Evolutionary conservation across 129 eudicot species (phyloP).

Genomic region (Chrysanthemum makinoi): DNA sequence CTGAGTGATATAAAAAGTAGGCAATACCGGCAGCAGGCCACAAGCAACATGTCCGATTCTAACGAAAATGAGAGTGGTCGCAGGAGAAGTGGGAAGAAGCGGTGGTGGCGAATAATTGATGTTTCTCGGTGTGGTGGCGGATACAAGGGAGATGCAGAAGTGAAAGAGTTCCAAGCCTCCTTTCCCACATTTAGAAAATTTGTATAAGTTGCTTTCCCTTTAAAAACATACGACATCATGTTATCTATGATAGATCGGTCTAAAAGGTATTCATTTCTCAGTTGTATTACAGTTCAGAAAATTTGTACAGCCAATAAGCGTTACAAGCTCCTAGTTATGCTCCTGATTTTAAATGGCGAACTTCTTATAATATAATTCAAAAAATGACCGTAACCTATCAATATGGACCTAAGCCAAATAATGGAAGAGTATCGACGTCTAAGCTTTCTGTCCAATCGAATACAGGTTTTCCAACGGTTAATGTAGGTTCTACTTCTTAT

Average conservation of each 20-base stretch:
- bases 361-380: too few relatives aligned
- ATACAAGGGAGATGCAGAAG: constrained; percentile 12
- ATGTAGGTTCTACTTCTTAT: too few relatives aligned
- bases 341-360: background rate
- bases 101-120: constrained; percentile 39
- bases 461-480: too few relatives aligned
- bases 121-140: constrained; percentile 43
- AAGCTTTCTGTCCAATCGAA: too few relatives aligned
- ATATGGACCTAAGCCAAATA: too few relatives aligned
- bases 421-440: too few relatives aligned
- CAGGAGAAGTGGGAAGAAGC: constrained; percentile 15
- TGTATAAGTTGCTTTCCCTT: background rate
- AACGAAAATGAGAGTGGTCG: background rate
- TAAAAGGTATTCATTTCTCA: background rate
- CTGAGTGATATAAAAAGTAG: constrained; percentile 51
- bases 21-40: constrained; percentile 30
- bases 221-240: background rate
- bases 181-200: constrained; percentile 15
- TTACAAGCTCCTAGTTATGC: too few relatives aligned
- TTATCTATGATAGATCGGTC: background rate
- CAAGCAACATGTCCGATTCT: background rate
- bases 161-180: constrained; percentile 15
- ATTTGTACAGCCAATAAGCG: too few relatives aligned
- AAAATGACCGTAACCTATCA: too few relatives aligned
- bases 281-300: background rate